These are phyloP conservation scores for Brasenia schreberi DNA, from an alignment of 164 flowering plant species.

Conservation along the genomic window DNA sequence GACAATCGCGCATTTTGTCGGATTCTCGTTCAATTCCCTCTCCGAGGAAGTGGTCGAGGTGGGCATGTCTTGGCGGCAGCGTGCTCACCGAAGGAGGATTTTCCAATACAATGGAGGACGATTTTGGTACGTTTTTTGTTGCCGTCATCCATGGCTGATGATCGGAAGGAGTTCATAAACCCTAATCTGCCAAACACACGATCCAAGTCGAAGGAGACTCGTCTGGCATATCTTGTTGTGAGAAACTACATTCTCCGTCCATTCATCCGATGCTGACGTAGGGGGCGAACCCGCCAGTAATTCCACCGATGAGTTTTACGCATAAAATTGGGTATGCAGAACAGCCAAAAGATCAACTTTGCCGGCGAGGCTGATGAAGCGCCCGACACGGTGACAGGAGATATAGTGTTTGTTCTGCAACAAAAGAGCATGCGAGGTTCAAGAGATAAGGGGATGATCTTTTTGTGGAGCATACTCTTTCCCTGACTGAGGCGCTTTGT, in stretches of 20 bases:
- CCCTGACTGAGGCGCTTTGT: slow-evolving; percentile 72
- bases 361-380: no score
- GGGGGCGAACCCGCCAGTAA: no score
- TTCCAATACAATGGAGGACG: background rate
- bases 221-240: background rate
- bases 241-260: no score
- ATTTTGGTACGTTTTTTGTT: no score
- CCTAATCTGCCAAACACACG: background rate
- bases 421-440: slow-evolving; percentile 81
- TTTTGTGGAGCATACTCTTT: slow-evolving; percentile 56
- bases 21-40: slow-evolving; percentile 78
- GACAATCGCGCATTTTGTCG: slow-evolving; percentile 71
- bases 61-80: slow-evolving; percentile 91
- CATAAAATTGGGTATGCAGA: no score
- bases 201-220: background rate
- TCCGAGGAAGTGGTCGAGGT: slow-evolving; percentile 95
- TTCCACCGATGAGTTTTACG: no score
- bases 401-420: slow-evolving; percentile 71
- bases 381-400: slow-evolving; percentile 86
- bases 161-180: background rate
- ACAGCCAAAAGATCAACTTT: no score
- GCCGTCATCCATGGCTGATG: background rate
- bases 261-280: no score
- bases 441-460: slow-evolving; percentile 83
- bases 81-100: slow-evolving; percentile 54